Conservation (phyloP, 2,329 filamentous ascomycete genomes). For the Fusarium redolens region DNA sequence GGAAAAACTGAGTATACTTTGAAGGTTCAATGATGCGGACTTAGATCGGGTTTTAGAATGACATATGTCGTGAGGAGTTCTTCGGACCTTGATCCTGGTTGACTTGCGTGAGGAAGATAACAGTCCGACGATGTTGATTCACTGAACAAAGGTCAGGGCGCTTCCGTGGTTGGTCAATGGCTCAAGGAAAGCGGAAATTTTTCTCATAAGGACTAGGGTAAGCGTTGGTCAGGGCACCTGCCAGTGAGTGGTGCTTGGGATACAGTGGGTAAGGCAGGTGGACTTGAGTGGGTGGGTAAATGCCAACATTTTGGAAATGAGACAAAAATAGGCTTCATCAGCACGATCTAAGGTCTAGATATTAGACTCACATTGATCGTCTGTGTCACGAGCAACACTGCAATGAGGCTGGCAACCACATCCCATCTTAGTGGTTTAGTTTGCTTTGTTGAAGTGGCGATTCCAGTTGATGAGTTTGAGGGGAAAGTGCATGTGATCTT, state of each 20-base stretch:
- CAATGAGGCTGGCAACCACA: slow-evolving; percentile 5
- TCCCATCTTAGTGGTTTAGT: not conserved
- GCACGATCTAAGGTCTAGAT: not conserved
- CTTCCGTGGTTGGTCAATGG: slow-evolving; percentile 13
- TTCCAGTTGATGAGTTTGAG: not conserved
- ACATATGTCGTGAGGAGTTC: slow-evolving; percentile 30
- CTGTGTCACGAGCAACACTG: not conserved
- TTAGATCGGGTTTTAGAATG: slow-evolving; percentile 33
- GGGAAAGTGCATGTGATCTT: not conserved
- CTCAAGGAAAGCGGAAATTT: slow-evolving; percentile 39
- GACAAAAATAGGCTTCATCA: slow-evolving; percentile 4
- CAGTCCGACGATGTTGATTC: slow-evolving; percentile 1
- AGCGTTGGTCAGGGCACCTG: slow-evolving; percentile 27
- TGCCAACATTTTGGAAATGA: not conserved
- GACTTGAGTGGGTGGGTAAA: slow-evolving; percentile 18
- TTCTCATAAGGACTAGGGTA: slow-evolving; percentile 26
- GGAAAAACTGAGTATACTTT: slow-evolving; percentile 11
- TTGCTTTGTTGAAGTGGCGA: not conserved
- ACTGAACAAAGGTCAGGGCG: slow-evolving; percentile 18
- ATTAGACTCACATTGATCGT: not conserved
- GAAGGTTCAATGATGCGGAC: slow-evolving; percentile 19
- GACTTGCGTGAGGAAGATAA: slow-evolving; percentile 9
- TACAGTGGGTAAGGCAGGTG: slow-evolving; percentile 25
- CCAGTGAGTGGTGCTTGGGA: slow-evolving; percentile 28
- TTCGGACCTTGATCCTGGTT: slow-evolving; percentile 39